A percentile compares a stretch with the other conserved stretches of the same genome.
These are phyloP conservation scores for Scheffersomyces cryptocercus DNA, from an alignment of 1,139 yeast genomes.

Conservation along the genomic window DNA sequence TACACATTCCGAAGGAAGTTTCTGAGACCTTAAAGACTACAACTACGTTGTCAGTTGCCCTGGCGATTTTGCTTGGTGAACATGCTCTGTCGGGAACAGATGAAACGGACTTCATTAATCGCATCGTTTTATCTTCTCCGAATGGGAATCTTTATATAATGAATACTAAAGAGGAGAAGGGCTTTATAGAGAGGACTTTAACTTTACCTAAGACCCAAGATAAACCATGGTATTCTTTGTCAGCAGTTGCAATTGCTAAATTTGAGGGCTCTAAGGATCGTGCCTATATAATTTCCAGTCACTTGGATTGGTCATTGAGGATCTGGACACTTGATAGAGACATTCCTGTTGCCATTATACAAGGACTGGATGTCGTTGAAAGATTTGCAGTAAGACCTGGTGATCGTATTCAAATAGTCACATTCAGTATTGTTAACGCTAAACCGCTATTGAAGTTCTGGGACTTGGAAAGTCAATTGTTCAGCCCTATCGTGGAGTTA, in stretches of 20 bases:
- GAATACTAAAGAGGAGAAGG: constrained; percentile 26
- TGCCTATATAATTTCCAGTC: constrained; percentile 21
- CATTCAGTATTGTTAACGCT: constrained; percentile 37
- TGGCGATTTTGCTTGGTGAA: neutral
- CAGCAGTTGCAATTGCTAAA: too few species aligned
- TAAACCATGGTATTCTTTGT: too few species aligned
- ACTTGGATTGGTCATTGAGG: constrained; percentile 32
- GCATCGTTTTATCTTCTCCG: constrained; percentile 46
- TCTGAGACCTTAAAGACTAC: neutral
- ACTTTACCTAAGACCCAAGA: neutral
- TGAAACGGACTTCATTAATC: constrained; percentile 21
- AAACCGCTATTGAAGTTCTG: constrained; percentile 50
- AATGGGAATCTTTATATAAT: constrained; percentile 49
- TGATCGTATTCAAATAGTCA: constrained; percentile 41
- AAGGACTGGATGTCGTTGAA: too few species aligned
- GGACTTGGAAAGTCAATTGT: constrained; percentile 46
- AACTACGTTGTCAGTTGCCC: neutral
- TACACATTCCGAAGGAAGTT: constrained; percentile 8
- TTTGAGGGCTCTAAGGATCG: neutral
- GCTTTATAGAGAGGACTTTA: constrained; percentile 11
- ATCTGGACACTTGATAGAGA: constrained; percentile 19
- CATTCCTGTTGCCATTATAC: too few species aligned
- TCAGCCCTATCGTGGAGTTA: constrained; percentile 36
- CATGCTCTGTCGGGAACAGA: neutral
- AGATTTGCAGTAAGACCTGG: too few species aligned